These are phyloP conservation scores for Gnomoniopsis smithogilvyi DNA, from an alignment of 2,329 filamentous ascomycete genomes.

Conservation along the genomic window DNA sequence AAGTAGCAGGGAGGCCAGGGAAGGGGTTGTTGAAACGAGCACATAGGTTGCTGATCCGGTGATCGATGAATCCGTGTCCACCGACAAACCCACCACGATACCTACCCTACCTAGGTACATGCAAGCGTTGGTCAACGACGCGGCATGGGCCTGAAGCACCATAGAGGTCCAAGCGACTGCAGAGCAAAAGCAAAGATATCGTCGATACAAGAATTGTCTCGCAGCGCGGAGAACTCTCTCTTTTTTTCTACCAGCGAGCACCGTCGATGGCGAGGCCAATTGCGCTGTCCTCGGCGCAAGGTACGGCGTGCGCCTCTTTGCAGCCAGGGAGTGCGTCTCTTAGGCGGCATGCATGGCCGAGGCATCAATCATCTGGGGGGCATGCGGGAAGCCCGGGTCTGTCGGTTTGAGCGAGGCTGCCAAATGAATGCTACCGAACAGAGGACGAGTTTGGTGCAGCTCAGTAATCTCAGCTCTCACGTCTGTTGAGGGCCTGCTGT, in stretches of 20 bases:
- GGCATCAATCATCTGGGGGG: background rate
- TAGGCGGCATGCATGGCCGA: background rate
- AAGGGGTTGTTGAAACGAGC: constrained; percentile 10
- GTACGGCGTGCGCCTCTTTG: background rate
- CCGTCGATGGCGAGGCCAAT: background rate
- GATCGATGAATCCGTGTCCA: background rate
- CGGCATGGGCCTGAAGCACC: background rate
- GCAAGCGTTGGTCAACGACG: background rate
- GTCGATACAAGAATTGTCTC: background rate
- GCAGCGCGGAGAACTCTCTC: too few species aligned
- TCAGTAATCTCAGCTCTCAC: constrained; percentile 3
- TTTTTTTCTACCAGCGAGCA: background rate
- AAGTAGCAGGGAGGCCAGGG: background rate
- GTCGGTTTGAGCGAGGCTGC: constrained; percentile 1
- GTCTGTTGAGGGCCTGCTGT: background rate
- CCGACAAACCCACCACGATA: background rate
- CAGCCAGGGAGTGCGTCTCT: background rate
- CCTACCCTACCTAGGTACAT: background rate
- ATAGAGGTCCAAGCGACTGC: background rate
- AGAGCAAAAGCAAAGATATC: background rate
- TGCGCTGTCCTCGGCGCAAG: background rate
- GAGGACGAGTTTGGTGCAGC: constrained; percentile 4
- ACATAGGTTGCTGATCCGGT: background rate
- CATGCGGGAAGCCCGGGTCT: too few species aligned
- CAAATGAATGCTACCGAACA: background rate